Percentiles rank a stretch among this genome's conserved stretches.
phyloP scores from a whole-genome alignment of 140 eudicot species.

The Bidens hawaiensis region DNA sequence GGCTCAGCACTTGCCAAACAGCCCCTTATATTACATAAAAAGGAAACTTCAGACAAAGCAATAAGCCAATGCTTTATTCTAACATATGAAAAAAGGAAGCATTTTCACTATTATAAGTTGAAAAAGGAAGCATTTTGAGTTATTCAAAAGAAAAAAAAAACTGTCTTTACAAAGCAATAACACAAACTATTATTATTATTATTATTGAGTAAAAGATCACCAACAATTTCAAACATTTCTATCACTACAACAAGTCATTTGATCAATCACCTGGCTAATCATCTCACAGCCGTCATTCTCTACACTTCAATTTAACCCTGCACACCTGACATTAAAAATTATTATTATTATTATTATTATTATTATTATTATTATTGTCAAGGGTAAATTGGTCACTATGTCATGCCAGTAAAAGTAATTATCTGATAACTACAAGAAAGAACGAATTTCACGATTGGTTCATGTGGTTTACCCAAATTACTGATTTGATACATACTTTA shows the following conservation, averaged over 20 bases:
- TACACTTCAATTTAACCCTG: slow-evolving; percentile 29
- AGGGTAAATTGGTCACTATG: background rate
- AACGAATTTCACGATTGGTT: no score
- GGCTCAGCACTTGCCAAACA: no score
- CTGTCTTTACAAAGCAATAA: slow-evolving; percentile 39
- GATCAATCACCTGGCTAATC: slow-evolving; percentile 28
- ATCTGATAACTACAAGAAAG: no score
- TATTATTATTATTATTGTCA: background rate
- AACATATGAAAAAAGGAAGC: no score
- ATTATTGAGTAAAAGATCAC: slow-evolving; percentile 20
- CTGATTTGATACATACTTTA: no score
- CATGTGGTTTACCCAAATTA: no score
- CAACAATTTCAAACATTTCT: slow-evolving; percentile 30
- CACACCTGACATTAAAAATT: slow-evolving; percentile 20
- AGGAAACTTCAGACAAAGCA: no score
- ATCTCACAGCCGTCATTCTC: slow-evolving; percentile 16
- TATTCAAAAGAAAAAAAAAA: slow-evolving; percentile 31
- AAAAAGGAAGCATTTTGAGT: slow-evolving; percentile 25
- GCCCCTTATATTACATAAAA: no score
- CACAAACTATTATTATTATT: slow-evolving; percentile 17
- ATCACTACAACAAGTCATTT: slow-evolving; percentile 20
- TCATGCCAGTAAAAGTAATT: background rate
- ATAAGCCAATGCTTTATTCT: no score
- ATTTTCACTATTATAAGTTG: no score
- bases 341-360: background rate